Base-by-base conservation (phyloP, 2,329 filamentous ascomycete species). In the Diaporthe sp. region DNA sequence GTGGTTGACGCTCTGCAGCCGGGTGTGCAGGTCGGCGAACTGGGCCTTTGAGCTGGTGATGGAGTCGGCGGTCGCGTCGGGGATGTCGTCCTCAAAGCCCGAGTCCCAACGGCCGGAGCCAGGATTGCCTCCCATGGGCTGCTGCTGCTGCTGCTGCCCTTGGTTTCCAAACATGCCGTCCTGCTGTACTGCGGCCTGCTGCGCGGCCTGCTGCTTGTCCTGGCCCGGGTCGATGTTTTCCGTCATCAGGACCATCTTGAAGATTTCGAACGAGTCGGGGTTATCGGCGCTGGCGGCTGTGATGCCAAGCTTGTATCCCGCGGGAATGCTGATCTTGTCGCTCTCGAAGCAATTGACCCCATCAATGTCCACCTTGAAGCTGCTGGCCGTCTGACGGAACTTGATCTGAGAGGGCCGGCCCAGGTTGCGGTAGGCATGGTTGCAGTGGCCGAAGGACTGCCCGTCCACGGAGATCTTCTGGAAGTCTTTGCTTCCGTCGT, bases 221-320 rank as follows among this genome's bases (percentile, higher is more conserved):
- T 77, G 63, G 71, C 73, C 47, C 12, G 81, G 79, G 66, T 83
- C 80, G 73, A 79, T 81, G 39, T 82, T 81, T 35, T 91, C 89
- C 15, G 89, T 92, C 80, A 92, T 91, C 69, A 97, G 90, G 47
- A 94, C 88, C 81, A 98, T 90, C 82, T 96, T 97, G 87, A 96
- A 97, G 77, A 98, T 84, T 84, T 99, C 97, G 80, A 98, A 97
- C 7, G 95, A 97, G 84, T 99, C 97, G 0, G 97, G 95, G 79
- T 92, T 96, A 78, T 98, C 96, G 39, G 94, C 94, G 4, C 94
- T 96, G 22, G 94, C 94, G 55, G 96, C 97, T 17, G 94, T 95
- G 78, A 99, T 86, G 79, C 97, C 97, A 78, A 98, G 94, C 81
- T 90, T 90, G 86, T 98, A 97, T 78, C 94, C 94, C 2, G 88